Base-by-base conservation (phyloP, 1,284 basidiomycete species). In the Austroboletus olivaceoglutinosus region DNA sequence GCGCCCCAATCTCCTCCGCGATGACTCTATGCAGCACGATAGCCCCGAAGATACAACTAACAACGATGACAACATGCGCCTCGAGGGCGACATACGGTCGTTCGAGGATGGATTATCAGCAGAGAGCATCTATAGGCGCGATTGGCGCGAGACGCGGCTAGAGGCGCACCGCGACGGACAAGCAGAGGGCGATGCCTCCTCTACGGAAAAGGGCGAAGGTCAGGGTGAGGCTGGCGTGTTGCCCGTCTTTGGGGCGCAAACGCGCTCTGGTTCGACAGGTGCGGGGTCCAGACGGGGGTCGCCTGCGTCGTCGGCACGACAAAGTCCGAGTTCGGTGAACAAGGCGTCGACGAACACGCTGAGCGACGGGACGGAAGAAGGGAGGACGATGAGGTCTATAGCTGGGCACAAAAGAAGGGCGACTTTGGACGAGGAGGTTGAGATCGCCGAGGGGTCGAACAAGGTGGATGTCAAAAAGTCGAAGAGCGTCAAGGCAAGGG, bases 71-170 rank as follows among this genome's bases (percentile, higher is more conserved):
- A 56, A 55, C 39, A 56, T 49, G 16, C 60, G 67, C 36, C 64
- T 71, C 21, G 76, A 81, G 50, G 72, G 72, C 15, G 76, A 76
- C 44, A 56, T 82, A 13, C 71, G 76, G n/a, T 70, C 73, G 13
- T 84, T 89, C 55, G 82, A 87, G 59, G 88, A 89, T 55, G 78
- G 78, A 1, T 57, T 86, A 5, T 73, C 75, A 2, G 69, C 74
- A 1, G 86, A 90, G 59, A 82, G 76, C 51, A 58, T 89, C 3
- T 89, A 87, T 65, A 74, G 76, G 52, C 75, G 87, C 21, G 88
- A 89, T 64, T 90, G 86, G 86, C 74, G 85, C 33, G 88, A 89
- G 67, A 80, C 81, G 10, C 67, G 80, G n/a, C 54, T 76, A 30
- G 53, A 59, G 5, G 57, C 61, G 23, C 54, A 51, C 12, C 55